Evolutionary conservation across 805 yeast species (phyloP), one percentile per base, ranked within the genome.

Genomic region (Saturnispora dispora): DNA sequence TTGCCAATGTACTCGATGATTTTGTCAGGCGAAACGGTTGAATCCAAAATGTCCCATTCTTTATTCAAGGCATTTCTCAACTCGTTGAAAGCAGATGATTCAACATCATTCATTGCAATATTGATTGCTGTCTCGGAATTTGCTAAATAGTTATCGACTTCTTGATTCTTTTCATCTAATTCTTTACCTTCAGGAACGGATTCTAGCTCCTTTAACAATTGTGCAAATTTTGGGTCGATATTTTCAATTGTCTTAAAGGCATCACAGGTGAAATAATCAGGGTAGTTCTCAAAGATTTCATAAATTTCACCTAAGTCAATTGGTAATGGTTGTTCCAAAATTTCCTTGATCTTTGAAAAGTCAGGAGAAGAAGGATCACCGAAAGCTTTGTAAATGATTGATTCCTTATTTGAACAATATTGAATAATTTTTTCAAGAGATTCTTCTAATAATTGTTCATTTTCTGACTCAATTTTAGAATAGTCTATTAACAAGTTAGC

Each of bases 231-330:
- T 5, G 62, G 52, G 52, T 63, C 66, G 25, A 64, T 51, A 35
- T 51, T 46, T 33, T 57, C 45, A 22, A 63, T 40, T 4, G 54
- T 17, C 15, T 46, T 52, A 32, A 52, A 63, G 30, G 60, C 39
- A 25, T 48, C 50, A 32, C 58, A 54, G 1, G 45, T 36, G 41
- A 56, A 58, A 47, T 58, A 61, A 49, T 63, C 63, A 22, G 60
- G 57, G 47, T 55, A 57, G 35, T 48, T 51, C 41, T 61, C 61
- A 25, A 61, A 59, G 15, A 60, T 49, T 50, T 62, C 63, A 48
- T 58, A 59, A n/a, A 63, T 41, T 48, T 63, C 65, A 30, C 47
- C 23, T 17, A 62, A 51, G 47, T 58, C 60, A 47, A 62, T 62
- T 39, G 65, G 66, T 53, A 57, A 51, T 23, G 65, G 64, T 39